Base-by-base conservation (phyloP, 306 rosid genomes). In the Herpetospermum pedunculosum region DNA sequence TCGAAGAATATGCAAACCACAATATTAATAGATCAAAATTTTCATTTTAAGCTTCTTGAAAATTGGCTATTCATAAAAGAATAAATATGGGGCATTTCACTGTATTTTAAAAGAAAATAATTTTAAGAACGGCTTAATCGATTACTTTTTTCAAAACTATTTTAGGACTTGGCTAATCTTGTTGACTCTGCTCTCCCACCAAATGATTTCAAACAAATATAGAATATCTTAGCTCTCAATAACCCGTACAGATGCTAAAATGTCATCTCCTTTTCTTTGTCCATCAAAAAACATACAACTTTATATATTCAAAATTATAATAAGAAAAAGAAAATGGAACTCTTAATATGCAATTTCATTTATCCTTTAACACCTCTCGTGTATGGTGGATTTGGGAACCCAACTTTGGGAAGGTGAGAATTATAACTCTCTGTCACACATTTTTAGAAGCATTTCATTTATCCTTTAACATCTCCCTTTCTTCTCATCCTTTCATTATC, bases 201-300 rank as follows among this genome's bases (percentile, higher is more conserved):
- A 37, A 35, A 65, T 12, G 52, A 41, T 21, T 62, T n/a, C 47
- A 23, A 26, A 71, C 29, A 28, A 46, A 48, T 50, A 48, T 71
- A 8, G 38, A 49, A n/a, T 30, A 37, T 19, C 64, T 54, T 79
- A 91, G 97, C 97, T 94, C 79, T 97, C 98, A 81, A 91, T 81
- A 80, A 94, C 78, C 59, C 98, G 85, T 71, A 94, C 96, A 28
- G 98, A 94, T 70, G 97, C 97, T 72, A 94, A 90, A 60, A 91
- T 88, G 81, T 91, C 98, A 82, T 87, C 85, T 80, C 98, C 98
- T 83, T 89, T 94, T 71, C 77, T 85, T 80, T 83, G 91, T 47
- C 87, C 88, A 78, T 82, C n/a, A n/a, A n/a, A n/a, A n/a, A n/a
- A n/a, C n/a, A n/a, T n/a, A n/a, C n/a, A n/a, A n/a, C n/a, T n/a